Base-by-base conservation (phyloP, 2,329 filamentous ascomycete species). In the Chaetomiaceae sp. region DNA sequence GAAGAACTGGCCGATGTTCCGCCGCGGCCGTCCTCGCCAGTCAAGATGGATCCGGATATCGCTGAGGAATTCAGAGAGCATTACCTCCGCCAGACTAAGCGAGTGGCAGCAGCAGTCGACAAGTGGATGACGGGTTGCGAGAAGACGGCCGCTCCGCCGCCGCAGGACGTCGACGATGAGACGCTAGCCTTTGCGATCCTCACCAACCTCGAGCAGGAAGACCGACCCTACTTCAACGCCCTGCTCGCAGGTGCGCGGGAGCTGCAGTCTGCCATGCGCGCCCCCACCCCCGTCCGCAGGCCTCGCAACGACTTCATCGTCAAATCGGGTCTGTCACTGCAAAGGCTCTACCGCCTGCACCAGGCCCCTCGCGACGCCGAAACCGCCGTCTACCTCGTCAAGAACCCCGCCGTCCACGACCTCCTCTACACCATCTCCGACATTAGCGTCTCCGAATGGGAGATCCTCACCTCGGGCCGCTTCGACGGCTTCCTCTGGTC, bases 401-500 rank as follows among this genome's bases (percentile, higher is more conserved):
- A 87, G 67, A 87, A 96, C 67, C 84, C 85, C 0, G 76, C 81
- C 11, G 82, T 94, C 44, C 92, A 97, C 67, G 87, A 94, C 64
- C 83, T 96, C 29, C 81, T 97, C 3, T 85, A 89, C 36, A 96
- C 92, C 0, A 78, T 96, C 45, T 85, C 88, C 32, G 89, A 91
- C 48, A 94, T 97, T 62, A 94, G 87, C 65, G 81, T 85, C 42
- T 87, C 89, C n/a, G 92, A 97, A 69, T 97, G 92, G 92, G 92
- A 96, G 58, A 95, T 97, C 51, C 77, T 97, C 11, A 89, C 87
- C 4, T 96, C 92, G 0, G 92, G 92, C 25, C 87, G 92, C 25
- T 97, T 97, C 63, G 91, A 96, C 65, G 92, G 92, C 4, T 97
- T 97, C 71, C 77, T 96, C 18, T 95, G 92, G 83, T 95, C 90